Evolutionary conservation across 805 yeast species (phyloP), one percentile per base, ranked within the genome.

Genomic region (Starmera caribaea): DNA sequence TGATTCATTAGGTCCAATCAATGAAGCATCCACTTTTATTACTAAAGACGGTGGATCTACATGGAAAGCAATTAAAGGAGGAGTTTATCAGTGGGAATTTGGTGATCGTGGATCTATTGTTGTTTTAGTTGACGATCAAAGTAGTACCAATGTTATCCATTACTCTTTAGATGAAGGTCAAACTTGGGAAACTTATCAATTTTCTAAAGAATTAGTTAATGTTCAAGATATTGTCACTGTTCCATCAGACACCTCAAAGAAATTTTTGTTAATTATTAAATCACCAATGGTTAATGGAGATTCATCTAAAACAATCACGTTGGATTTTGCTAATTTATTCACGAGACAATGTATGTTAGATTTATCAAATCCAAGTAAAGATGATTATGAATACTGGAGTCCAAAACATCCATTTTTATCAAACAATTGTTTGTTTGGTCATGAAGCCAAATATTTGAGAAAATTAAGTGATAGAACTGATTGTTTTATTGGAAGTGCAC

Each of bases 21-120:
- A 69, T 1, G 74, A 79, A 34, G 71, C 81, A 1, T 69, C 83
- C 2, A 85, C 96, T 0, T 92, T 75, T 50, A 59, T 92, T 45
- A 78, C 95, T 6, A 65, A 70, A 5, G 97, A 92, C 61, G 98
- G 92, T 2, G 98, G 98, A 41, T 61, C 76, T 9, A 73, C 88
- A 2, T 92, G 98, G 97, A 74, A 58, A 38, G 95, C 86, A 58
- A 65, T 90, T 27, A 69, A 61, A 39, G 75, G 81, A 45, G 92
- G 94, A 2, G 71, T 76, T 1, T 73, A 73, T 51, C 81, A 83
- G 75, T 92, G 97, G 97, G 97, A 89, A 58, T 92, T 68, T 58
- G 97, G 97, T 45, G 98, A 92, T 59, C 84, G 86, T 47, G 98
- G 98, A 11, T 79, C 95, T 1, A 71, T 92, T 32, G 61, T 92